Base-by-base conservation (phyloP, 2,329 filamentous ascomycete genomes). In the Aspergillus melleus region DNA sequence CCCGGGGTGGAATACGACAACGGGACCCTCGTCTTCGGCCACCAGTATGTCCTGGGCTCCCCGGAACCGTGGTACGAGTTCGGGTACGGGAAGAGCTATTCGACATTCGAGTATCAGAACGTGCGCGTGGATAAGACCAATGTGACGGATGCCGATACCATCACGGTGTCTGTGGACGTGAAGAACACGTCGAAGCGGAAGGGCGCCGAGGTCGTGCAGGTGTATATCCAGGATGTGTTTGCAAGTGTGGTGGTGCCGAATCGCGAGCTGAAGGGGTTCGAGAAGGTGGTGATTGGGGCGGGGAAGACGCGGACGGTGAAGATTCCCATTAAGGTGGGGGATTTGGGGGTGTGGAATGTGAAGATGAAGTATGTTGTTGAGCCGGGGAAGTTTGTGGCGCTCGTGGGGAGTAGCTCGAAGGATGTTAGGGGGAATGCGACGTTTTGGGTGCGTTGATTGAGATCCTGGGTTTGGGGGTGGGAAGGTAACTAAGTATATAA, bases 321-420 rank as follows among this genome's bases (percentile, higher is more conserved):
- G 36, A 77, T 89, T 26, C 78, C 82, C 19, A 67, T 87, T 20
- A 68, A 80, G 30, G 78, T 86, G 3, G 66, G 71, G 20, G 78
- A 84, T 52, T 72, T 85, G 63, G 84, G 84, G 0, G 67, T 87
- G 8, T 88, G 85, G 85, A 77, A 86, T 70, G 66, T 75, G 12
- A 78, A 74, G 36, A 89, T 90, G 86, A 77, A 88, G 72, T 91
- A 91, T 72, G 87, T 90, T 24, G 88, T 92, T 42, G 90, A 92
- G 80, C 84, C 84, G 3, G 89, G 89, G 1, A 82, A 87, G 46
- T 92, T 91, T 71, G 74, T 81, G 5, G 77, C 90, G 10, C 78
- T 82, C 57, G 83, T 88, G 16, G 89, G 88, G 2, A 74, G 76
- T n/a, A 83, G 79, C 62, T 74, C 72, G n/a, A 61, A 61, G 55